Evolutionary conservation across 1,284 basidiomycete species (phyloP), one percentile per base, ranked within the genome.

Genomic region (Pholiota adiposa): DNA sequence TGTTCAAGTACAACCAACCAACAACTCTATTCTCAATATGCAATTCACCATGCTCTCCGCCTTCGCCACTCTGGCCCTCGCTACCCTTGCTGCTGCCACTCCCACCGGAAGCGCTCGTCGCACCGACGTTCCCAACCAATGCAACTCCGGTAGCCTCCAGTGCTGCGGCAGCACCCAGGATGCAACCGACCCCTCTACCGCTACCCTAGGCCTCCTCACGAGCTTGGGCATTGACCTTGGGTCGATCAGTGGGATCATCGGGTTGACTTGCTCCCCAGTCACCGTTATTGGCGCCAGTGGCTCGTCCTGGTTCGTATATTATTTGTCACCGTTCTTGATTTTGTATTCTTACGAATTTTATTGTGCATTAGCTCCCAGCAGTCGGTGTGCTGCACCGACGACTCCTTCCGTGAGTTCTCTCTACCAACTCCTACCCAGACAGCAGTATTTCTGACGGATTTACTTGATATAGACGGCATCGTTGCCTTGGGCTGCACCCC

Each of bases 121-220:
- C 5, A 29, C 53, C 29, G n/a, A n/a, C n/a, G n/a, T n/a, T n/a
- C n/a, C n/a, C n/a, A 54, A 60, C 43, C 50, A 68, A 18, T 73
- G 73, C 68, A 67, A 54, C 64, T 72, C 70, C 46, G 71, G 67
- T 2, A 51, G 66, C n/a, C n/a, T 62, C 7, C 60, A 70, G 48
- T 70, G 69, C 66, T 70, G 69, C 58, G 56, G 65, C 59, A 67
- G 56, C 48, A 56, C 62, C 29, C 34, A 52, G 36, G n/a, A 29
- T 11, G 62, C 67, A 4, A 38, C 5, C n/a, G 51, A 54, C 48
- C 44, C 50, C 51, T 9, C 58, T 6, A 43, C 58, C 9, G 8
- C 58, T 6, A 43, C 58, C 9, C 55, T 62, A 6, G 34, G 8
- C 4, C 21, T 68, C 27, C 56, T 73, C 16, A 65, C 53, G 7